Percentiles rank a stretch among this genome's conserved stretches.
Conservation (phyloP, 768 basidiomycete genomes). For the Tephrocybe rancida region DNA sequence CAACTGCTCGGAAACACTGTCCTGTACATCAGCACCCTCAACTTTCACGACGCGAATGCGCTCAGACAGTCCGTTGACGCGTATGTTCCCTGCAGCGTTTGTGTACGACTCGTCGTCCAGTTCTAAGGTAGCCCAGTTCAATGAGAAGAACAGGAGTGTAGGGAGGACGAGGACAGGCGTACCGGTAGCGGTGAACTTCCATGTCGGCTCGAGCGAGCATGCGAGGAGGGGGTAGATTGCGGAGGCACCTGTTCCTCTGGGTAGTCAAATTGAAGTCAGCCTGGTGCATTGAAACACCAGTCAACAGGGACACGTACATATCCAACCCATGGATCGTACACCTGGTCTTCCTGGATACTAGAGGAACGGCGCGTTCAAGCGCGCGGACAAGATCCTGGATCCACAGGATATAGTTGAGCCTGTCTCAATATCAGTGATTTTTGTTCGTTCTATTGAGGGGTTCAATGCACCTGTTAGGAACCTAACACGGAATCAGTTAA, state of each 20-base stretch:
- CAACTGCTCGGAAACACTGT: not conserved
- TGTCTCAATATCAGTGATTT: not conserved
- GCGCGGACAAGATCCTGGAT: constrained; percentile 66
- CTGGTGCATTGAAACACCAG: too few relatives aligned
- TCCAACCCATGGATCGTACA: constrained; percentile 57
- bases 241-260: constrained; percentile 81
- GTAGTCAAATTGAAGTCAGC: constrained; percentile 27
- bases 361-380: constrained; percentile 19
- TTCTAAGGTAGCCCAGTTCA: constrained; percentile 44
- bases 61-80: constrained; percentile 52
- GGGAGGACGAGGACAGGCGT: not conserved
- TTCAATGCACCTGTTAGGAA: constrained; percentile 64
- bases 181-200: constrained; percentile 77
- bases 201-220: constrained; percentile 51
- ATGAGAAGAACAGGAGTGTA: not conserved
- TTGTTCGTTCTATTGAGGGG: not conserved
- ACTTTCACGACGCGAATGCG: constrained; percentile 50
- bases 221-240: constrained; percentile 86
- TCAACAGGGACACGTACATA: constrained; percentile 51
- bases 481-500: constrained; percentile 35
- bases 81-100: constrained; percentile 60
- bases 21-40: constrained; percentile 24
- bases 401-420: constrained; percentile 89
- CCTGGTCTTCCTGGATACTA: constrained; percentile 1
- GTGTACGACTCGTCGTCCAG: constrained; percentile 64